A percentile compares a stretch with the other conserved stretches of the same genome.
phyloP scores from a whole-genome alignment of 192 early-diverging fungal genomes.

The Backusella circina region DNA sequence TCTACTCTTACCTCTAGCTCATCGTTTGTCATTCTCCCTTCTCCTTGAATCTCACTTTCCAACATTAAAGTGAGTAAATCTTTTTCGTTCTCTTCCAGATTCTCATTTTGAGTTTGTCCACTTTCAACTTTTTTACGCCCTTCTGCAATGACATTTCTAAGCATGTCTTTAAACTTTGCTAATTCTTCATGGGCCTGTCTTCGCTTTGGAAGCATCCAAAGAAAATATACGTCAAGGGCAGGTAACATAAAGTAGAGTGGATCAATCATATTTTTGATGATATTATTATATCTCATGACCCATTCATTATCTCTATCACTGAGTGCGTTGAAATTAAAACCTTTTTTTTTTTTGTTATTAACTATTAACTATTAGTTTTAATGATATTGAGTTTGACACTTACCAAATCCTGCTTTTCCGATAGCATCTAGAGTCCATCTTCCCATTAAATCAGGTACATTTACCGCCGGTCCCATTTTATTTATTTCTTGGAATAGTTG shows the following conservation, averaged over 20 bases:
- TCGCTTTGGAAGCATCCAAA: constrained; percentile 12
- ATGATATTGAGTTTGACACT: too few species aligned
- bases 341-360: background rate
- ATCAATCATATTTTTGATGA: background rate
- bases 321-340: constrained; percentile 13
- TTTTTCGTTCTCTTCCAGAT: constrained; percentile 29
- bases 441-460: constrained; percentile 16
- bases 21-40: constrained; percentile 5
- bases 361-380: too few species aligned
- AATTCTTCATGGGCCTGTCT: constrained; percentile 3
- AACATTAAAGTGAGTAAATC: constrained; percentile 31
- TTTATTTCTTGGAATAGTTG: background rate
- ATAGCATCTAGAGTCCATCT: constrained; percentile 24
- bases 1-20: constrained; percentile 17
- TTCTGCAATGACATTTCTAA: background rate
- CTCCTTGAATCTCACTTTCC: constrained; percentile 10
- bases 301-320: constrained; percentile 11
- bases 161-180: constrained; percentile 7
- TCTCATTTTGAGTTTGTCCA: background rate
- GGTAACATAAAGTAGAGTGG: constrained; percentile 9
- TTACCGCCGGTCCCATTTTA: background rate
- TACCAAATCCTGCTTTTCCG: constrained; percentile 25
- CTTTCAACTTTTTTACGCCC: background rate
- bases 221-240: background rate
- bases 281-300: constrained; percentile 8